A percentile compares a stretch with the other conserved stretches of the same genome.
phyloP scores from a whole-genome alignment of 2,329 filamentous ascomycete species.

The Chrysoporthe cubensis region DNA sequence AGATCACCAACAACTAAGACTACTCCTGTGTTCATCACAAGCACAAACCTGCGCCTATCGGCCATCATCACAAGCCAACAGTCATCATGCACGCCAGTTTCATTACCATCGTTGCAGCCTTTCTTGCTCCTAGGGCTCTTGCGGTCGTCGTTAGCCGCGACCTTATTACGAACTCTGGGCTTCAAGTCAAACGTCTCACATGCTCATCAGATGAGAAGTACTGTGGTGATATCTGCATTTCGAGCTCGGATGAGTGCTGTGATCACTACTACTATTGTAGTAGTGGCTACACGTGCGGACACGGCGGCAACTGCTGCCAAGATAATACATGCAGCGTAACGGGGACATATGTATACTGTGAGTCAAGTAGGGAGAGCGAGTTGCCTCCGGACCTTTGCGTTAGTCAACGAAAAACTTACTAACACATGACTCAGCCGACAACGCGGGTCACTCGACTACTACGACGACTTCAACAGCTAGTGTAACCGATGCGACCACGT shows the following conservation, averaged over 20 bases:
- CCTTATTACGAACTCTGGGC: neutral
- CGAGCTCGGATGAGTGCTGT: slow-evolving; percentile 11
- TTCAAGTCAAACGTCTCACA: neutral
- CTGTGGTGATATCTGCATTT: slow-evolving; percentile 15
- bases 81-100: neutral
- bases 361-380: neutral
- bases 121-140: neutral
- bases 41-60: neutral
- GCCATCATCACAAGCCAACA: neutral
- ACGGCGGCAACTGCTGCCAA: slow-evolving; percentile 10
- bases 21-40: neutral
- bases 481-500: neutral
- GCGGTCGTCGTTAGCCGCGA: neutral
- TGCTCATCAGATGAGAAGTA: slow-evolving; percentile 12
- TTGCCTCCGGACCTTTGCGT: neutral
- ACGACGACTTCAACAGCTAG: neutral
- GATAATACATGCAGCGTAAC: neutral
- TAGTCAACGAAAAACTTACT: neutral
- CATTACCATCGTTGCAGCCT: neutral
- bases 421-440: neutral
- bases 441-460: neutral
- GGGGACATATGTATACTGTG: slow-evolving; percentile 11
- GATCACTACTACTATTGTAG: slow-evolving; percentile 14
- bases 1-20: neutral
- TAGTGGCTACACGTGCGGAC: slow-evolving; percentile 7